Base-by-base conservation (phyloP, 2,329 filamentous ascomycete species). In the Raffaelea arxii region DNA sequence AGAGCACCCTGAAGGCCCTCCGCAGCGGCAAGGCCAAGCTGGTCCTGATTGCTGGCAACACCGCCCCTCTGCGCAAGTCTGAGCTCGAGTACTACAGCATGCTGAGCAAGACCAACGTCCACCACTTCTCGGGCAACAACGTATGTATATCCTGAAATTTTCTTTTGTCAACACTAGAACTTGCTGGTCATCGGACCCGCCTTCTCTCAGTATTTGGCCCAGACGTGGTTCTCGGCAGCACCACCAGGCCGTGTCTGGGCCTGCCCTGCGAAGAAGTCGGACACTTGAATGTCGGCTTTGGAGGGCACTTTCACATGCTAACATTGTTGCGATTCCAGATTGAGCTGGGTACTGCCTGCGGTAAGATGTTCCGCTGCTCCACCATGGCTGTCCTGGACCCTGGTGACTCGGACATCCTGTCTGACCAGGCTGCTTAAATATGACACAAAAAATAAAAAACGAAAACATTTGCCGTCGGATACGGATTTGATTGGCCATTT, bases 51-150 rank as follows among this genome's bases (percentile, higher is more conserved):
- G 77, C 84, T 60, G 89, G 86, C 74, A 97, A 98, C 80, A 95
- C 90, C 59, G 90, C 91, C 66, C 92, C 92, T 70, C 86, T 98
- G 63, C 84, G 91, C 71, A 98, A 97, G 84, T 87, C 81, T 64
- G 91, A 97, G 79, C 82, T 96, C 55, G 91, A 96, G 77, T 96
- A 87, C 76, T 89, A 90, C 77, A 80, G 80, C 68, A 92, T 92
- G 87, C 72, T 94, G 63, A 83, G 82, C 69, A 95, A 97, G 83
- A 87, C 84, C 62, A 82, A 85, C 56, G 91, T 97, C 64, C 91
- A 97, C 80, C 92, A 98, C 80, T 97, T 96, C 77, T 79, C 79
- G 60, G 92, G 92, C 64, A 95, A 94, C 84, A 97, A 97, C 82
- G 91, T 97, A 84, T 84, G 91, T 88, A 48, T 38, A 38, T 30